Evolutionary conservation across 2,329 filamentous ascomycete species (phyloP), one percentile per base, ranked within the genome.

Genomic region (Alternaria tenuissima): DNA sequence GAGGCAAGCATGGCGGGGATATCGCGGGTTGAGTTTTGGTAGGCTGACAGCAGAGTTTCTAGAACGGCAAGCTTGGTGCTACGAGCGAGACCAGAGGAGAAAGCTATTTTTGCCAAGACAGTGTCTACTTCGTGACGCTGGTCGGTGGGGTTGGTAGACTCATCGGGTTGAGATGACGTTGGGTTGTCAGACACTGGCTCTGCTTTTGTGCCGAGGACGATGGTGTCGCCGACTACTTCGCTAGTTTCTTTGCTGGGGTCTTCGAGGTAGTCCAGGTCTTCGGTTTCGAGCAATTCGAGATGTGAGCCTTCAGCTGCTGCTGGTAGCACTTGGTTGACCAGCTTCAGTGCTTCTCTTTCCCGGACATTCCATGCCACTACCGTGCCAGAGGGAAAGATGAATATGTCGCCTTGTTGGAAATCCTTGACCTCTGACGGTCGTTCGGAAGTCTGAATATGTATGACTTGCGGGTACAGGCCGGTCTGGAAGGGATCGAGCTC

Each of bases 11-110:
- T 87, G 20, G 87, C 88, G 7, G 94, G 92, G 62, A 97, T 97
- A 53, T 87, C 84, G 61, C 92, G 88, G 1, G 94, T 97, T 52
- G 90, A 93, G 71, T 93, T 88, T 70, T 98, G 94, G 80, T 98
- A 98, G 53, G 88, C 87, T 41, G 87, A 89, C 16, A 98, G 84
- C 38, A 92, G 87, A 52, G 88, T 91, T 79, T 99, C 95, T 22
- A 99, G 86, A 3, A 97, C 93, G 38, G 93, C 94, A 12, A 99
- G 86, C 78, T 98, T 98, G 6, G 95, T 97, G 71, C 91, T 95
- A 55, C 95, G 87, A 5, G 95, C 94, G 9, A 99, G 86, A 2
- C 94, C 94, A 0, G 93, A 97, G 0, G 94, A 97, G 78, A 98
- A 98, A 43, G 95, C 95, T 63, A 98, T 94, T 76, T 98, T 97